Base-by-base conservation (phyloP, 331 rosid genomes). In the Spiraea crenata region DNA sequence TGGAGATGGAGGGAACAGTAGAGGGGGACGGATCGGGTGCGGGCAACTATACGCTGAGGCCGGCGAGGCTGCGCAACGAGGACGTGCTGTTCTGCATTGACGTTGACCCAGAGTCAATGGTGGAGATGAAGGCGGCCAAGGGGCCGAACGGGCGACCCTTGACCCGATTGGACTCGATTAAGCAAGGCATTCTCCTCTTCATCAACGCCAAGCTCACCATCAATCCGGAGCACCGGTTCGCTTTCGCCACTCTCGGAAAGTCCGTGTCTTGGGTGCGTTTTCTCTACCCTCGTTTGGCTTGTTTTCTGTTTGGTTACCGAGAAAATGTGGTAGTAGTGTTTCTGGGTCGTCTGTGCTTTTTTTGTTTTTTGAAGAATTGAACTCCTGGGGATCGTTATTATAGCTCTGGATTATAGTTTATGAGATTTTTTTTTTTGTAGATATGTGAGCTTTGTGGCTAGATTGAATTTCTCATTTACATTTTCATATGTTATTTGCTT, bases 221-320 rank as follows among this genome's bases (percentile, higher is more conserved):
- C 77, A 91, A 91, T 40, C 89, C 96, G 16, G 88, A 91, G 6
- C 95, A 93, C 70, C 96, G 97, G 3, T 93, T 91, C 59, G 92
- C 95, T 50, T 91, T 91, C 42, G 79, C 87, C 50, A 62, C 79
- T 44, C 88, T 91, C 71, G 75, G 78, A n/a, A 87, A 77, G 71
- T 79, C 97, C 39, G 73, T 80, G 40, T 80, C 85, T 12, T 89
- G 91, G 99, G 97, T 89, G 88, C 88, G 96, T 85, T 79, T 31
- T 52, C 20, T 25, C 31, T 25, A 25, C 1, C 15, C 73, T 39
- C 48, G 20, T 70, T 45, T 1, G 15, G 17, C 8, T 41, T 15
- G 39, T 8, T 65, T 68, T 55, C 49, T 52, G 47, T 50, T 65
- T 57, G 60, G 34, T 46, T 31, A 25, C 46, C 35, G 57, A 42